Base-by-base conservation (phyloP, 768 basidiomycete species). In the Tricholoma bakamatsutake region DNA sequence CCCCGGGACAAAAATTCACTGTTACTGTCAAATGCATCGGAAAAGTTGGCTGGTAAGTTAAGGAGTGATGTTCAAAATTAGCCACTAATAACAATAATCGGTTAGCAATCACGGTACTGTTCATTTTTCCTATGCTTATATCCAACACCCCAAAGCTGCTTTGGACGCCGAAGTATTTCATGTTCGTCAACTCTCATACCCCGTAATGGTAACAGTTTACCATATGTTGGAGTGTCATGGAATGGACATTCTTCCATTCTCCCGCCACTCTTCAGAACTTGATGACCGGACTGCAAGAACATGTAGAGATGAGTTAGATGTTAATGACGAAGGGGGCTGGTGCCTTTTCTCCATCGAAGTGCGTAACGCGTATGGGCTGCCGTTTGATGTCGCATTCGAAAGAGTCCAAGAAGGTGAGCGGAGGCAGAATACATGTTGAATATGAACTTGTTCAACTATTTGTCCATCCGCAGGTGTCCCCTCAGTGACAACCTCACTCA, bases 121-220 rank as follows among this genome's bases (percentile, higher is more conserved):
- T 45, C 87, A 89, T 61, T 77, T 95, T 50, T 90, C 92, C 34
- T 99, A 98, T 67, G 85, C 90, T 5, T 76, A 81, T 65, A 73
- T 87, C 34, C 76, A 82, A 53, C 82, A 82, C 39, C 67, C 69
- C 53, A 68, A 63, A 59, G 64, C 61, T 59, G 27, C 51, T 12
- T 24, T 55, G 6, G 47, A 54, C 46, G 64, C 74, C 0, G 76
- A 81, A 49, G 69, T 83, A 40, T 96, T 98, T 69, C 82, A 94
- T 66, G 85, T 91, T 27, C 88, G 97, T 24, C 93, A 92, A 64
- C 70, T 98, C 52, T 82, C 87, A 30, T 93, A 93, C 65, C 93
- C 95, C 4, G 79, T 98, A 59, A 79, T 89, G 63, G 89, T 97
- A 56, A 96, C 95, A 3, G 97, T 98, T 11, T 97, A 98, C 67